Evolutionary conservation across 108 stramenopile species (phyloP).

Genomic region (Chaetoceros tenuissimus): DNA sequence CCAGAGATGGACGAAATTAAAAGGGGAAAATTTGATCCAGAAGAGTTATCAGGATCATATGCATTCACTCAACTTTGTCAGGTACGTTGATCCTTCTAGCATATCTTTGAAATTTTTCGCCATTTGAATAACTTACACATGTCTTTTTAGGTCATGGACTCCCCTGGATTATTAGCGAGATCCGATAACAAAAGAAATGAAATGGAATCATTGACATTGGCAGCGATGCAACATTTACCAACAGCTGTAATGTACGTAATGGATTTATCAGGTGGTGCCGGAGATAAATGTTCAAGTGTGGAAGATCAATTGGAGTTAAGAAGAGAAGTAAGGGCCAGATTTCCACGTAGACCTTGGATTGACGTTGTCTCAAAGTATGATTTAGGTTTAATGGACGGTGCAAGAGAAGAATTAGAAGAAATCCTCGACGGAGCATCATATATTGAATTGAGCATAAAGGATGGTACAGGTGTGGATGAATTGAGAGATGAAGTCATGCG

Average conservation of each 20-base stretch:
- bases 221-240: constrained; percentile 91
- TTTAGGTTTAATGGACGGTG: constrained; percentile 63
- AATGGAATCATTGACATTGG: constrained; percentile 94
- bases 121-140: constrained; percentile 41
- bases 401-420: constrained; percentile 51
- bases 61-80: constrained; percentile 52
- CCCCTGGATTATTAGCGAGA: constrained; percentile 84
- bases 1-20: constrained; percentile 12
- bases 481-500: constrained; percentile 60
- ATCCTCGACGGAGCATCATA: constrained; percentile 55
- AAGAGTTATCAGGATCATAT: constrained; percentile 14
- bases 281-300: constrained; percentile 80
- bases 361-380: constrained; percentile 94
- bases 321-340: constrained; percentile 61
- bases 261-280: constrained; percentile 87
- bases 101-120: constrained; percentile 19
- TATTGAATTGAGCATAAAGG: constrained; percentile 65
- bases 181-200: constrained; percentile 81
- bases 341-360: constrained; percentile 92
- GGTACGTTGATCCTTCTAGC: no score
- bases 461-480: constrained; percentile 69
- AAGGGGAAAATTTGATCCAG: constrained; percentile 5
- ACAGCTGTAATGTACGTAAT: constrained; percentile 96
- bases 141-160: constrained; percentile 98
- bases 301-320: constrained; percentile 83